Conservation (phyloP, 2,329 filamentous ascomycete species). For the Aspergillus transmontanensis region DNA sequence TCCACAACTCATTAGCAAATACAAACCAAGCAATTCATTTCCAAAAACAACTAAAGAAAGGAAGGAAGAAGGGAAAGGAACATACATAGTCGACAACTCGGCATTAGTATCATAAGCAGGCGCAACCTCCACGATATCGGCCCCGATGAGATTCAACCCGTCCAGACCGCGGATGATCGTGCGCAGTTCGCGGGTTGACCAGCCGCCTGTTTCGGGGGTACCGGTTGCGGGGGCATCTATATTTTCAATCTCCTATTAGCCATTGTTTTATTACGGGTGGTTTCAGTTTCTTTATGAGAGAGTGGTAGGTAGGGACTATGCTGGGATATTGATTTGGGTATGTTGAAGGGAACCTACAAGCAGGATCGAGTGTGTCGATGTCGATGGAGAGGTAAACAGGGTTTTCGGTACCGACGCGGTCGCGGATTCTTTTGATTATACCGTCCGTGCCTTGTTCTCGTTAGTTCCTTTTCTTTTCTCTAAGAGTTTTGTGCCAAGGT, state of each 20-base stretch:
- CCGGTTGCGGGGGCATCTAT: slow-evolving; percentile 33
- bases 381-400: slow-evolving; percentile 37
- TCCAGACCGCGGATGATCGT: slow-evolving; percentile 22
- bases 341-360: neutral
- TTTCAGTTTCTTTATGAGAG: neutral
- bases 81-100: slow-evolving; percentile 56
- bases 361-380: slow-evolving; percentile 28
- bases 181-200: slow-evolving; percentile 25
- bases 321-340: neutral
- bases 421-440: slow-evolving; percentile 21
- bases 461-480: neutral
- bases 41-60: too few species aligned
- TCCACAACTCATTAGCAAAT: neutral
- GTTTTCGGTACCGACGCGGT: slow-evolving; percentile 18
- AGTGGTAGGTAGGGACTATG: neutral
- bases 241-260: too few species aligned
- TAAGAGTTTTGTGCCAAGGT: too few species aligned
- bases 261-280: too few species aligned
- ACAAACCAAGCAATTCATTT: too few species aligned
- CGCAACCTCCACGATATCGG: slow-evolving; percentile 49
- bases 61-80: slow-evolving; percentile 1
- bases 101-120: slow-evolving; percentile 45
- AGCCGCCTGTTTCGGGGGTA: slow-evolving; percentile 26
- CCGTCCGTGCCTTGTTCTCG: slow-evolving; percentile 10
- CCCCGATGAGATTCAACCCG: slow-evolving; percentile 23